phyloP scores from a whole-genome alignment of 2,329 filamentous ascomycete species.

The Penicillium sp. region DNA sequence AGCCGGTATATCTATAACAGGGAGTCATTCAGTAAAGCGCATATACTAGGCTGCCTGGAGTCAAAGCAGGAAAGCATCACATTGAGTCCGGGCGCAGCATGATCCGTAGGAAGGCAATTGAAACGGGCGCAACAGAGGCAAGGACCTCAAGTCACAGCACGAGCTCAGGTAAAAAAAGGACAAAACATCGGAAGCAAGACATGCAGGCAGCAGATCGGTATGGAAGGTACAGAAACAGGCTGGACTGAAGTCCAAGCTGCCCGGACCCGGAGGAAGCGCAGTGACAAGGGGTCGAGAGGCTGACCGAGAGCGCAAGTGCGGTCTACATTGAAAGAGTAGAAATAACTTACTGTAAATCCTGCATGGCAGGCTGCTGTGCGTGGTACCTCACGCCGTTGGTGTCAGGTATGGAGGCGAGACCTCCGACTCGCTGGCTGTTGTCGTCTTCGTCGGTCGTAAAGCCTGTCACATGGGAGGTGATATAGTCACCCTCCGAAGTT shows the following conservation, averaged over 20 bases:
- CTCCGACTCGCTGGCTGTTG: constrained; percentile 53
- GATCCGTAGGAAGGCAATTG: constrained; percentile 23
- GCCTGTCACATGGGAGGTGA: constrained; percentile 36
- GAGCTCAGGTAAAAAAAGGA: constrained; percentile 18
- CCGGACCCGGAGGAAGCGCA: constrained; percentile 33
- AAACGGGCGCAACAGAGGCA: constrained; percentile 17
- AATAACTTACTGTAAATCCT: constrained; percentile 58
- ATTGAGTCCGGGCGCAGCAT: constrained; percentile 14
- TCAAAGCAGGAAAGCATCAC: constrained; percentile 15
- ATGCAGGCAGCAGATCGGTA: constrained; percentile 32
- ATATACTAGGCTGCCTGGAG: constrained; percentile 9
- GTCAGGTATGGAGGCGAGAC: constrained; percentile 49
- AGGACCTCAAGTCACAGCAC: constrained; percentile 16
- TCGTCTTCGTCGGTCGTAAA: constrained; percentile 48
- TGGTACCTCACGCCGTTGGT: constrained; percentile 55
- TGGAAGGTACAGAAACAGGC: constrained; percentile 29
- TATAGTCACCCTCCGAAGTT: constrained; percentile 44
- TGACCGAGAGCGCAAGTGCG: constrained; percentile 33
- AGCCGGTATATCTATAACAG: constrained; percentile 52
- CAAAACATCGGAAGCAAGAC: constrained; percentile 28
- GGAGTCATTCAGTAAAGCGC: constrained; percentile 29
- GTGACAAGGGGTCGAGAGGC: constrained; percentile 34
- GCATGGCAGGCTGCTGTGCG: constrained; percentile 52
- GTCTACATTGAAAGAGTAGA: constrained; percentile 42
- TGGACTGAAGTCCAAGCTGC: constrained; percentile 33